A percentile compares a stretch with the other conserved stretches of the same genome.
Evolutionary conservation across 345 rosid species (phyloP).

Genomic region (Sisymbrium irio): DNA sequence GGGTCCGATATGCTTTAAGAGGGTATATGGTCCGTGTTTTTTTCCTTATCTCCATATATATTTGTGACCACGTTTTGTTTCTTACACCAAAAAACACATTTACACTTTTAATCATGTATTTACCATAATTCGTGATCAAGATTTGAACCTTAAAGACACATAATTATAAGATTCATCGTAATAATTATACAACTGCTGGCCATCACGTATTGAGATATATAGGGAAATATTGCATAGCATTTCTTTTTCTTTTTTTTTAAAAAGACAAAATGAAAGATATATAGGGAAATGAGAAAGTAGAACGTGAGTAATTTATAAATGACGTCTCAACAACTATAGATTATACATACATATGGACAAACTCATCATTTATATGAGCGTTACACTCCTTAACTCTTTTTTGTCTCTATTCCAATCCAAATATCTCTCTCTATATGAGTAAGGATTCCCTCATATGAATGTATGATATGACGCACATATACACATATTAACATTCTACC

Average conservation of each 20-base stretch:
- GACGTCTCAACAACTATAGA: constrained; percentile 9
- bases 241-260: too few species aligned
- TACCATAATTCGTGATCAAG: too few species aligned
- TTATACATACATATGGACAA: constrained; percentile 22
- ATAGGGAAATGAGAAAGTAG: constrained; percentile 6
- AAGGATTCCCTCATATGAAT: not conserved
- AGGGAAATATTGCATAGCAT: too few species aligned
- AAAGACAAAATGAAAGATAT: not conserved
- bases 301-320: constrained; percentile 6
- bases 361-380: constrained; percentile 22
- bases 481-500: not conserved
- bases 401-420: constrained; percentile 11
- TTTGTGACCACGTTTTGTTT: too few species aligned
- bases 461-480: not conserved
- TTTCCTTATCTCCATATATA: too few species aligned
- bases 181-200: too few species aligned
- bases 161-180: too few species aligned
- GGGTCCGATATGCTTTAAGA: not conserved
- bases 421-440: not conserved
- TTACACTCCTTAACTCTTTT: constrained; percentile 20
- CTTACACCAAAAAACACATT: too few species aligned
- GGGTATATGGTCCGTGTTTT: too few species aligned
- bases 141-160: too few species aligned
- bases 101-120: too few species aligned
- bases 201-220: too few species aligned